These are phyloP conservation scores for Syncephalastrum racemosum DNA, from an alignment of 371 early-diverging fungal species.

Conservation along the genomic window DNA sequence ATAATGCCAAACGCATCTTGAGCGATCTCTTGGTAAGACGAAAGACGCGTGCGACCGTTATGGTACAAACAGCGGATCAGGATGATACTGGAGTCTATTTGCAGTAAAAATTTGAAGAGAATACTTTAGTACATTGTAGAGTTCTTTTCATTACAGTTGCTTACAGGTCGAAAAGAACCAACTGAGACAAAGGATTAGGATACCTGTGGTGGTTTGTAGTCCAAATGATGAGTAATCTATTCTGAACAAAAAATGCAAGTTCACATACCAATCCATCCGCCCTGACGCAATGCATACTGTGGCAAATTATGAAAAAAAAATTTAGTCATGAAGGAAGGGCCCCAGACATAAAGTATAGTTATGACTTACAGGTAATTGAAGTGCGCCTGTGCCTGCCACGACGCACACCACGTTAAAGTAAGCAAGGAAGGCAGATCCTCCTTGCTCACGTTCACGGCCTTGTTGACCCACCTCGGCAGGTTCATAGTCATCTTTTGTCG, in stretches of 20 bases:
- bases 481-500: slow-evolving; percentile 5
- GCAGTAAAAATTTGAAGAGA: background rate
- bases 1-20: slow-evolving; percentile 65
- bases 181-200: slow-evolving; percentile 37
- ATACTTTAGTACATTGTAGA: background rate
- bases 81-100: slow-evolving; percentile 21
- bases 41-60: slow-evolving; percentile 37
- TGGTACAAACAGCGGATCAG: slow-evolving; percentile 25
- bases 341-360: background rate
- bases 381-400: slow-evolving; percentile 77
- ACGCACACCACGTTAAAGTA: slow-evolving; percentile 70
- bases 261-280: slow-evolving; percentile 77
- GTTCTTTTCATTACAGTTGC: slow-evolving; percentile 7
- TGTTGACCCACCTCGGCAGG: slow-evolving; percentile 21
- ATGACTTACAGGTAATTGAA: slow-evolving; percentile 65
- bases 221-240: no score
- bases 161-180: slow-evolving; percentile 46
- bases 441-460: slow-evolving; percentile 33
- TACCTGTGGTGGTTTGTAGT: slow-evolving; percentile 15
- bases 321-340: slow-evolving; percentile 1
- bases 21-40: slow-evolving; percentile 60
- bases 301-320: background rate
- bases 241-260: background rate
- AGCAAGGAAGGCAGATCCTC: slow-evolving; percentile 40
- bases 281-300: slow-evolving; percentile 64